Evolutionary conservation across 495 filamentous ascomycete genomes (phyloP).

Genomic region (Opeltia flavorubescens): DNA sequence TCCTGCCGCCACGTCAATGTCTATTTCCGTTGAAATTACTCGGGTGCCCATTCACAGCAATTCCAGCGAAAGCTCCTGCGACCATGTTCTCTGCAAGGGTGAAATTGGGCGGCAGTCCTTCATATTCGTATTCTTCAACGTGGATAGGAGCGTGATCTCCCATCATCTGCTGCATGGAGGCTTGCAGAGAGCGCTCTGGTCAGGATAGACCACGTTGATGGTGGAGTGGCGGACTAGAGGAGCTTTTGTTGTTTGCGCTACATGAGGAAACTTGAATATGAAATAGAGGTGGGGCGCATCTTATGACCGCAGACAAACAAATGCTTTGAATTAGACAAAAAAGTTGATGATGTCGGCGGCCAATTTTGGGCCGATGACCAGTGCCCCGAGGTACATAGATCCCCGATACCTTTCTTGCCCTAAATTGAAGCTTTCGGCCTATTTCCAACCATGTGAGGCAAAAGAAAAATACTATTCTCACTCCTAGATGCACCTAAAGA

Average conservation of each 20-base stretch:
- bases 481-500: too few relatives aligned
- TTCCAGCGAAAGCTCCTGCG: constrained; percentile 92
- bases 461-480: too few relatives aligned
- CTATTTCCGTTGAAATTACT: constrained; percentile 4
- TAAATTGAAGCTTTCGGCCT: too few relatives aligned
- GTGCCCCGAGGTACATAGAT: too few relatives aligned
- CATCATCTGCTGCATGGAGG: constrained; percentile 12
- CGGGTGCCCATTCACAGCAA: constrained; percentile 53
- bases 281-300: background rate
- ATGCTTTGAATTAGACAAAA: too few relatives aligned
- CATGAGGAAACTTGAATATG: background rate
- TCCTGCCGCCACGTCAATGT: constrained; percentile 31
- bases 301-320: too few relatives aligned
- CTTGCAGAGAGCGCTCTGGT: background rate
- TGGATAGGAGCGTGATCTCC: constrained; percentile 22
- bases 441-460: too few relatives aligned
- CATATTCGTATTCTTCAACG: constrained; percentile 26
- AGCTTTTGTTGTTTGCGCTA: background rate
- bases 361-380: too few relatives aligned
- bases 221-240: constrained; percentile 1
- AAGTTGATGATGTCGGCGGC: too few relatives aligned
- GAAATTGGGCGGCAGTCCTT: constrained; percentile 57
- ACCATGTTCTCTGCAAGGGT: constrained; percentile 64
- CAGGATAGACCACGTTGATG: background rate
- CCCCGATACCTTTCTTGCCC: too few relatives aligned